Evolutionary conservation across 1,139 yeast genomes (phyloP).

Genomic region (Blastobotrys persicus): DNA sequence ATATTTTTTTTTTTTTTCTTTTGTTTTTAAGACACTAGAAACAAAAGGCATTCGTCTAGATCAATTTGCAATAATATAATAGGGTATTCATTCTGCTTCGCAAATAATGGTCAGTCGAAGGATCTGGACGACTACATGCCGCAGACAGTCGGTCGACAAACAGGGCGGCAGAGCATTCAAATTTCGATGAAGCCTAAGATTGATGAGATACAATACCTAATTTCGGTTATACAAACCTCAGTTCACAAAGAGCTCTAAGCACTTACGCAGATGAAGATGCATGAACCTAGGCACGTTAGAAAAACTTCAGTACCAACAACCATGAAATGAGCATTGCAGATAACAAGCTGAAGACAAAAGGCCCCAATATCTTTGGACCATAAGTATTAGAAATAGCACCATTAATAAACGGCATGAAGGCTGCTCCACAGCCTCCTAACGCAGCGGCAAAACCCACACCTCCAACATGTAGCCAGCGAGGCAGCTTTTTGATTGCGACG

Average conservation of each 20-base stretch:
- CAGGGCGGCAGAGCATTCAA: no score
- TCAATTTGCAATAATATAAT: no score
- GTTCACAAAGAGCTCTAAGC: not conserved
- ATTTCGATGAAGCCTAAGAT: no score
- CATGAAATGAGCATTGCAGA: conserved; percentile 29
- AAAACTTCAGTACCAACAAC: conserved; percentile 31
- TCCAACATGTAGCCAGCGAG: conserved; percentile 57
- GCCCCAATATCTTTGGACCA: conserved; percentile 34
- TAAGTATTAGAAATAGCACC: conserved; percentile 31
- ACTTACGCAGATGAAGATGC: not conserved
- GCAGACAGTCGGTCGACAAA: no score
- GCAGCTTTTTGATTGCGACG: conserved; percentile 60
- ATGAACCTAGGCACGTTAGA: not conserved
- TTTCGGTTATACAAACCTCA: not conserved
- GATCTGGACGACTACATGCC: no score
- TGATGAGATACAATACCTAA: no score
- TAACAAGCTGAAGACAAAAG: conserved; percentile 30
- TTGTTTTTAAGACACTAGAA: no score
- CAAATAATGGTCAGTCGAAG: no score
- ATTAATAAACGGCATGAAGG: conserved; percentile 39
- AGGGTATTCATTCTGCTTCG: no score
- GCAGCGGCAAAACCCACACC: conserved; percentile 79
- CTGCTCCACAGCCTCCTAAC: conserved; percentile 78
- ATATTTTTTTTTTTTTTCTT: no score
- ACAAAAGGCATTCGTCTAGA: no score